Base-by-base conservation (phyloP, 2,329 filamentous ascomycete species). In the Didymosphaeria variabile region DNA sequence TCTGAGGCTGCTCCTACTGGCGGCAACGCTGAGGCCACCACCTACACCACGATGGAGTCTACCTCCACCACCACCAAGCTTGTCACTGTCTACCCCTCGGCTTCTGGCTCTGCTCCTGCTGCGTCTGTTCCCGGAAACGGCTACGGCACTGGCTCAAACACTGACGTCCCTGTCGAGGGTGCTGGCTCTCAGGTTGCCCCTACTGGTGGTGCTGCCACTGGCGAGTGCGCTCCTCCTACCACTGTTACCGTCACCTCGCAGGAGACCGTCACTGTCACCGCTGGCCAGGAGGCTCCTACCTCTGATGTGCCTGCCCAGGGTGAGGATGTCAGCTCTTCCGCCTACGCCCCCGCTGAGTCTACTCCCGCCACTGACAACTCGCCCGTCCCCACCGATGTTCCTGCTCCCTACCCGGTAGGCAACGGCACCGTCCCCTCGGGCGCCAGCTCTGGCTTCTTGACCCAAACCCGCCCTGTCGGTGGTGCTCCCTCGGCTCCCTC, bases 241-340 rank as follows among this genome's bases (percentile, higher is more conserved):
- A 79, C 76, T 45, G 76, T 78, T 46, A 78, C 76, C 32, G 72
- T 77, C 38, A 78, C 76, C 53, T 60, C 67, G 21, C 71, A 76
- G 69, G 75, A 78, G 73, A 79, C 76, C 63, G 74, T 79, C 68
- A 73, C 69, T 45, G 76, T 79, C 59, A 64, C 61, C 55, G 53
- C 63, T 44, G 59, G 55, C 53, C 59, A 64, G 46, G 31, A 63
- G 59, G 61, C 44, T 17, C 52, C 55, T 45, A 57, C 53, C 57
- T 53, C 59, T 53, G 60, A 61, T 19, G 44, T 59, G 40, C 58
- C 67, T 56, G 62, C 55, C 15, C 57, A 56, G 13, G 29, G 38
- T 13, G 38, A 49, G 46, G 15, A 31, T 32, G 57, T 45, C 42
- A 59, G 59, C 38, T 57, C 63, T 58, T 59, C 59, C 50, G 53